Conservation (phyloP, 345 rosid species). For the Linum lewisii region DNA sequence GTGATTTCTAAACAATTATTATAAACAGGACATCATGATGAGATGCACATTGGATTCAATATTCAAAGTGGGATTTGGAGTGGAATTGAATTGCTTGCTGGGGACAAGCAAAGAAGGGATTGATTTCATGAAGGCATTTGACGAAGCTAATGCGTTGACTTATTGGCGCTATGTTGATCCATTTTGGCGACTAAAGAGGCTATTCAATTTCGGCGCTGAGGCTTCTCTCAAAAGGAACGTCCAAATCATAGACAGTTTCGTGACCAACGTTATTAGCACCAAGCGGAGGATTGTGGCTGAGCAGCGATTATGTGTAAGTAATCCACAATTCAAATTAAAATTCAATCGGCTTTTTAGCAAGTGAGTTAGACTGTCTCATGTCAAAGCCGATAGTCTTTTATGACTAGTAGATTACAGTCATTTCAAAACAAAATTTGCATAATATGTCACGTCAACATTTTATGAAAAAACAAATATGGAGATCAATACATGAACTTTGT, state of each 20-base stretch:
- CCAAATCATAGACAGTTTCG: conserved; percentile 39
- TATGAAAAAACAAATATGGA: no score
- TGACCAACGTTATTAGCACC: conserved; percentile 32
- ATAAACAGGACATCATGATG: conserved; percentile 51
- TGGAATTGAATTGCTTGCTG: conserved; percentile 46
- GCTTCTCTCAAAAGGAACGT: conserved; percentile 39
- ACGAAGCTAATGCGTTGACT: conserved; percentile 42
- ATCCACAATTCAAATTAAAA: no score
- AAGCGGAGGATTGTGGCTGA: conserved; percentile 30
- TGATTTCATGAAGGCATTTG: conserved; percentile 58
- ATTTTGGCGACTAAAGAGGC: conserved; percentile 56
- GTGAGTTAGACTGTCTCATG: no score
- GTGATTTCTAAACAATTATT: not conserved
- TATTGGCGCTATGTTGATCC: conserved; percentile 53
- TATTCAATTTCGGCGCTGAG: conserved; percentile 45
- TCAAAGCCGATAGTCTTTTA: no score
- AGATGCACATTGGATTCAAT: conserved; percentile 59
- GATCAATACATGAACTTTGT: no score
- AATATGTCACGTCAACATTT: no score
- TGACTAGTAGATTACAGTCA: no score
- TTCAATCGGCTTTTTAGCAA: no score
- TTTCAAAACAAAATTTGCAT: no score
- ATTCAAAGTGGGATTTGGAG: conserved; percentile 76
- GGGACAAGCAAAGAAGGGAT: conserved; percentile 40
- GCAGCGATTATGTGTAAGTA: no score